These are phyloP conservation scores for Poterioochromonas sp. DNA, from an alignment of 352 stramenopile genomes.

Conservation along the genomic window DNA sequence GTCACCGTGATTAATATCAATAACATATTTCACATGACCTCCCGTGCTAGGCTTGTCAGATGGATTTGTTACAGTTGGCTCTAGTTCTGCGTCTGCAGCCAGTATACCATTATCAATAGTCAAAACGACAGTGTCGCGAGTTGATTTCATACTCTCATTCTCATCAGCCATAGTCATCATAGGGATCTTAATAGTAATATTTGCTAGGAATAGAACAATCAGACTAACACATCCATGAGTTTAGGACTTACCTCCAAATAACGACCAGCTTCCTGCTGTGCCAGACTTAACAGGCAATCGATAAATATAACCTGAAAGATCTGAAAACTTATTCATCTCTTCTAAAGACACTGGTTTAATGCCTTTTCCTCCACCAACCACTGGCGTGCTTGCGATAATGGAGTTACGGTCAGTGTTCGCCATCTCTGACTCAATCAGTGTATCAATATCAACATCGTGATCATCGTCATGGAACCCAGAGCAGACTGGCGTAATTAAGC, in stretches of 20 bases:
- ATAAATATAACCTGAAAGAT: slow-evolving; percentile 21
- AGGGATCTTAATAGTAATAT: slow-evolving; percentile 9
- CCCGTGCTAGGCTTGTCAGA: background rate
- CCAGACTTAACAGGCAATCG: background rate
- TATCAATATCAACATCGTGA: too few relatives aligned
- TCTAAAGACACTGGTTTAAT: too few relatives aligned
- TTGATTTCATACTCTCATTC: background rate
- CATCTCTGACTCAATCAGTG: too few relatives aligned
- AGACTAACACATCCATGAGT: too few relatives aligned
- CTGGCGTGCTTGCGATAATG: too few relatives aligned
- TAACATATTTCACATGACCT: slow-evolving; percentile 6
- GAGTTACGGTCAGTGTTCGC: too few relatives aligned
- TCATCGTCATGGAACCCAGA: background rate
- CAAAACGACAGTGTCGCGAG: background rate
- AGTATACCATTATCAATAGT: background rate
- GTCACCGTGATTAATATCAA: slow-evolving; percentile 3
- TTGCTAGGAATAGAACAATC: too few relatives aligned
- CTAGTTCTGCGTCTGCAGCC: background rate
- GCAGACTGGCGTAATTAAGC: background rate
- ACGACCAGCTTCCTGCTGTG: background rate
- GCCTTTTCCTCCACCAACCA: too few relatives aligned
- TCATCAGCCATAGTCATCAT: slow-evolving; percentile 1
- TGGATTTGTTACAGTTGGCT: background rate
- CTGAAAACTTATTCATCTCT: background rate
- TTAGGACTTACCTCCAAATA: background rate